Base-by-base conservation (phyloP, 169 alveolate genomes). In the Ichthyophthirius multifiliis region DNA sequence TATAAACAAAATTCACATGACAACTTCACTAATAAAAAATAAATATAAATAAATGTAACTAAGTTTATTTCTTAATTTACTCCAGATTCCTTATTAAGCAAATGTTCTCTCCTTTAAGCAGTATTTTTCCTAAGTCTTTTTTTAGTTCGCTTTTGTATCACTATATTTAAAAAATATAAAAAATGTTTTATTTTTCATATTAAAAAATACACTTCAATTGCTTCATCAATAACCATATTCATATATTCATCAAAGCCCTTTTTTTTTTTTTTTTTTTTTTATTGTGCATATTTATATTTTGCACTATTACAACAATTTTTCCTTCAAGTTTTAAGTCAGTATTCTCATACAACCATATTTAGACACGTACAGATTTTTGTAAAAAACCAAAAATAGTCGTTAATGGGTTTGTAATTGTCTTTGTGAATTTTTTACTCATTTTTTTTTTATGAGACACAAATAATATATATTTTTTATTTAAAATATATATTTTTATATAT, bases 181-280 rank as follows among this genome's bases (percentile, higher is more conserved):
- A 55, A 27, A 10, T 15, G 15, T 55, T 27, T 27, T 55, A 10
- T 45, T 6, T 5, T 45, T 45, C 18, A 5, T 45, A 0, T 27
- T 55, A 55, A 18, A 27, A 7, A 47, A 67, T 87, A 63, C 20
- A 83, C 75, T 71, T 87, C 92, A 41, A 67, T 82, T 18, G 88
- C 79, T 46, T 87, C 90, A 67, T 87, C 88, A 18, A 87, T 43
- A 15, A 87, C 92, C 65, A 83, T 83, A 62, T 87, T 87, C 92
- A 87, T 87, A 62, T 78, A 87, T 71, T 87, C 92, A 79, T 87
- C 92, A 67, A 87, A 87, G 9, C 92, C 92, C 79, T 74, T 20
- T 55, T 16, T 18, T 0, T 10, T 4, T 55, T 20, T 55, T 55
- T 55, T 7, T 27, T 55, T 1, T 20, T 15, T 10, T 27, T 55